Percentiles rank a stretch among this genome's conserved stretches.
These are phyloP conservation scores for Trametes cinnabarina DNA, from an alignment of 768 basidiomycete genomes.

Conservation along the genomic window DNA sequence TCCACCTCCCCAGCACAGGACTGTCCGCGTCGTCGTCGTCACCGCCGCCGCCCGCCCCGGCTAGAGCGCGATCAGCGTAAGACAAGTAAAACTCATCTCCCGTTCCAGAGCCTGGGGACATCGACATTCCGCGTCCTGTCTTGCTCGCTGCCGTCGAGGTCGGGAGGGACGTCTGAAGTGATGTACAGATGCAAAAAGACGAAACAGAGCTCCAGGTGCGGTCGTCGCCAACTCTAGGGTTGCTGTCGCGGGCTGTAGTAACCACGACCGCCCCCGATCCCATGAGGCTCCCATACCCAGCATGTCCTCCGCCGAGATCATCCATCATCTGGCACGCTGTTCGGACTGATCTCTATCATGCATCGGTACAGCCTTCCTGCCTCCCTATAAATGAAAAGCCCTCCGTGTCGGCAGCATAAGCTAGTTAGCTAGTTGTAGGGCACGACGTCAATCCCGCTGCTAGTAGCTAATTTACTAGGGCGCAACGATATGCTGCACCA, in stretches of 20 bases:
- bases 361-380: conserved; percentile 11
- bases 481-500: not conserved
- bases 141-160: conserved; percentile 7
- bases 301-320: conserved; percentile 11
- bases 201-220: not conserved
- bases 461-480: not conserved
- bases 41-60: not conserved
- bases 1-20: conserved; percentile 16
- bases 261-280: conserved; percentile 12
- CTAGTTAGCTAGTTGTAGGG: too few species aligned
- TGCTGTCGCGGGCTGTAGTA: conserved; percentile 14
- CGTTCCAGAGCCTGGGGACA: not conserved
- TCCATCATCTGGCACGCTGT: conserved; percentile 12
- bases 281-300: conserved; percentile 19
- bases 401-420: not conserved
- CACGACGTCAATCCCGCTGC: not conserved
- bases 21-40: conserved; percentile 13
- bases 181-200: conserved; percentile 8
- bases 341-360: conserved; percentile 15
- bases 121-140: conserved; percentile 7
- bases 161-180: conserved; percentile 6
- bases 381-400: conserved; percentile 10
- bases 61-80: conserved; percentile 8
- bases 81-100: conserved; percentile 18
- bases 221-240: conserved; percentile 7